Base-by-base conservation (phyloP, 2,329 filamentous ascomycete genomes). In the Pezicula carpinea region DNA sequence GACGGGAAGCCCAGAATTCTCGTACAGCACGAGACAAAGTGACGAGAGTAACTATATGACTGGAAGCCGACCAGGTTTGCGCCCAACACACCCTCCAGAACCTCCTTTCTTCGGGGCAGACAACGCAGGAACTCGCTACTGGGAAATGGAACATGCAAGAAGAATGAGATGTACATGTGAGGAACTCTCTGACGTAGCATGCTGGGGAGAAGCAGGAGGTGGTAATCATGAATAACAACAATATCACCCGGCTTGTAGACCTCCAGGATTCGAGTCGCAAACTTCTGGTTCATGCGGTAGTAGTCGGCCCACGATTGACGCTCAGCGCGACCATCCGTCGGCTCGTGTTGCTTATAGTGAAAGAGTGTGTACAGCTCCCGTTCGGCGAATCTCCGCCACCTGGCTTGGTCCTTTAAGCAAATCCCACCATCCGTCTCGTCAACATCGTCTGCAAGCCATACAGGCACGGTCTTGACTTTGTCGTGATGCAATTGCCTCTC, bases 1-100 rank as follows among this genome's bases (percentile, higher is more conserved):
- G 89, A 95, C 39, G 89, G 86, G 61, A 95, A 95, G n/a, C 88
- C 87, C 6, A 96, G 76, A 41, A 96, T 86, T 21, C 91, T 82
- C 1, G 89, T 95, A 68, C 91, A 96, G 69, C 91, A 96, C 55
- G 89, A 96, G 32, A 89, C 82, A 65, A 97, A 97, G 66, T 97
- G 92, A 19, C 91, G 83, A 13, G 91, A 92, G 67, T 96, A 97
- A 66, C 90, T 93, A 71, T 90, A 93, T 6, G 90, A 93, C 68
- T 97, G 92, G 71, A 97, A 96, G 1, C 90, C 91, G 53, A 97
- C 82, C 72, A 97, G 83, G 66, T 96, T 96, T 47, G 92, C 82
- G 15, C 92, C 91, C 35, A 97, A 75, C 39, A 96, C 83, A 41
- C 93, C 93, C 57, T 93, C 89, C 13, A 97, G 74, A 10, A 97